Evolutionary conservation across 371 early-diverging fungal species (phyloP).

Genomic region (Lichtheimia hyalospora): DNA sequence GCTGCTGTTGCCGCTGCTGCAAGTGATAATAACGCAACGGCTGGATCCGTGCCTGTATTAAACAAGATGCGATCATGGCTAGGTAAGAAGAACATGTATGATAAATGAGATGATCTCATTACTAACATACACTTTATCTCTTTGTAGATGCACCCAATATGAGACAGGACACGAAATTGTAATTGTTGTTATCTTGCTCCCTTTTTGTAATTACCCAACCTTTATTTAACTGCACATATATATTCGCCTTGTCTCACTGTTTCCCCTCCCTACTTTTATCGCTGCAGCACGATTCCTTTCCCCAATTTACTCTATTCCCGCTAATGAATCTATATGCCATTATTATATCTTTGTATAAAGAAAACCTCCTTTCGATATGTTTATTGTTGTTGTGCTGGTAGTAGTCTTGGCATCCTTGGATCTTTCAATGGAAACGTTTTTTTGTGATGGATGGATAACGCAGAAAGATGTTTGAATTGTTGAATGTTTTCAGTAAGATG

Average conservation of each 20-base stretch:
- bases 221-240: not conserved
- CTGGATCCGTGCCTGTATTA: conserved; percentile 11
- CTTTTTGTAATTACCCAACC: no score
- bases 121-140: not conserved
- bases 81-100: conserved; percentile 14
- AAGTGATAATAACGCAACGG: conserved; percentile 2
- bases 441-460: no score
- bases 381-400: no score
- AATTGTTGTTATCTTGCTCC: not conserved
- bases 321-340: no score
- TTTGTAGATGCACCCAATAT: conserved; percentile 20
- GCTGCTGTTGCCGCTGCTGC: not conserved
- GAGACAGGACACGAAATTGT: conserved; percentile 45
- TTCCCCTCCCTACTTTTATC: not conserved
- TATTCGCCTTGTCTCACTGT: not conserved
- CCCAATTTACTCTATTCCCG: no score
- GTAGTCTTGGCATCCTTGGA: no score
- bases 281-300: not conserved
- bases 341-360: no score
- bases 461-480: no score
- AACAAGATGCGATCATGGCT: conserved; percentile 31
- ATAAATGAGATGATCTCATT: no score
- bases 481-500: no score
- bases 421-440: no score
- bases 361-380: no score